A percentile compares a stretch with the other conserved stretches of the same genome.
These are phyloP conservation scores for Mentha longifolia DNA, from an alignment of 257 asterid genomes.

Conservation along the genomic window DNA sequence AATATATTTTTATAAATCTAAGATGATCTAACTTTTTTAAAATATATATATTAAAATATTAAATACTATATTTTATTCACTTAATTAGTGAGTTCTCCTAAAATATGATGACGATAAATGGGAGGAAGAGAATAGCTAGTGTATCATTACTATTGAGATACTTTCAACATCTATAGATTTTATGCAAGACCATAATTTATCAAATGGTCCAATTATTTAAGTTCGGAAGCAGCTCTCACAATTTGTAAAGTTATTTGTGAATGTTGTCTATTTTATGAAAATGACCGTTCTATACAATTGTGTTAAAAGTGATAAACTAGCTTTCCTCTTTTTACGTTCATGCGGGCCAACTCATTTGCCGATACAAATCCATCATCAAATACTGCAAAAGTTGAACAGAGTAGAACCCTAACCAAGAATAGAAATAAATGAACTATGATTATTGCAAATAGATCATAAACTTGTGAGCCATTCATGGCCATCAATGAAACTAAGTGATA, in stretches of 20 bases:
- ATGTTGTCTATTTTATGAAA: not conserved
- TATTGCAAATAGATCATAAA: conserved; percentile 36
- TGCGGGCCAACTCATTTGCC: not conserved
- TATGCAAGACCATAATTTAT: not conserved
- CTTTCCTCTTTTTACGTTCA: not conserved
- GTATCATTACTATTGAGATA: no score
- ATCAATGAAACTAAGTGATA: conserved; percentile 82
- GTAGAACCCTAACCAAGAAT: not conserved
- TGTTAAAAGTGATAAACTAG: not conserved
- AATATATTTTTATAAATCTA: no score
- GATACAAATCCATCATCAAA: not conserved
- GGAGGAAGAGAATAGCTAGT: no score
- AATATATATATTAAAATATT: no score
- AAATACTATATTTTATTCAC: no score
- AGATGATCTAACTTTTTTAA: no score
- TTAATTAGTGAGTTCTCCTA: no score
- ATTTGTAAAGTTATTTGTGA: not conserved
- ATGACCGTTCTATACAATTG: not conserved
- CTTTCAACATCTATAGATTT: not conserved
- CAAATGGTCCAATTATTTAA: no score
- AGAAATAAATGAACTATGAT: not conserved
- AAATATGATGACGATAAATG: no score
- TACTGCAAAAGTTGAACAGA: not conserved
- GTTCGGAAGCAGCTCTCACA: not conserved
- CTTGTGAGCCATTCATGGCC: conserved; percentile 75